Evolutionary conservation across 768 basidiomycete genomes (phyloP).

Genomic region (Hortiboletus campestris): DNA sequence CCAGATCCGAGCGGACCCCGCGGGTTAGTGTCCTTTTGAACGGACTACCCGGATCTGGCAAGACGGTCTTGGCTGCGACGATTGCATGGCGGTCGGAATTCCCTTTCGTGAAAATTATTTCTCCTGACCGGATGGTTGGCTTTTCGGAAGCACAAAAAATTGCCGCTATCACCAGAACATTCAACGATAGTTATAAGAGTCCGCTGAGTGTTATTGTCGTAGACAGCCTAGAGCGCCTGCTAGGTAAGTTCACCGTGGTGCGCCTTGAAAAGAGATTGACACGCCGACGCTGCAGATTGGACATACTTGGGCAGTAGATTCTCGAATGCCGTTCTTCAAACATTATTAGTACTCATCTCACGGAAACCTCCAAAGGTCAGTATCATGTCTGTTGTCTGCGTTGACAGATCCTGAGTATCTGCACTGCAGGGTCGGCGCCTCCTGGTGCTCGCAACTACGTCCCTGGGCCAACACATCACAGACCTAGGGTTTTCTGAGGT

Average conservation of each 20-base stretch:
- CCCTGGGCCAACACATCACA: constrained; percentile 77
- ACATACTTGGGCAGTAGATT: constrained; percentile 96
- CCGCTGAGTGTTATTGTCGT: constrained; percentile 94
- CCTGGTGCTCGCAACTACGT: constrained; percentile 89
- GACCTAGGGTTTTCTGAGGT: constrained; percentile 88
- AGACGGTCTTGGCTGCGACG: constrained; percentile 91
- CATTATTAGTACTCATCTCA: constrained; percentile 82
- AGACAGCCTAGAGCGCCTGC: constrained; percentile 88
- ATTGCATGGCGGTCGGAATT: constrained; percentile 93
- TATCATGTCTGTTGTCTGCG: not conserved
- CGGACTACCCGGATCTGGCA: constrained; percentile 88
- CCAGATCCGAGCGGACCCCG: constrained; percentile 84
- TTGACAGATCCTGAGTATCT: constrained; percentile 8
- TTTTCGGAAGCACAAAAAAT: constrained; percentile 93
- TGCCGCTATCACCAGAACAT: constrained; percentile 85
- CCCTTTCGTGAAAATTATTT: constrained; percentile 97
- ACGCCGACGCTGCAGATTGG: constrained; percentile 63
- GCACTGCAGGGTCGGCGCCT: constrained; percentile 79
- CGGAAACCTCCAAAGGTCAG: constrained; percentile 89
- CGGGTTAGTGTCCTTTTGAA: constrained; percentile 89
- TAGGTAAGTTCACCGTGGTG: constrained; percentile 54
- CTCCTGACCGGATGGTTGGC: constrained; percentile 96
- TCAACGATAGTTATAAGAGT: constrained; percentile 95
- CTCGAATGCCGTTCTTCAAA: constrained; percentile 90
- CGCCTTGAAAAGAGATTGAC: constrained; percentile 5